Conservation (phyloP, 208 protist genomes). For the Acanthamoeba healyi region DNA sequence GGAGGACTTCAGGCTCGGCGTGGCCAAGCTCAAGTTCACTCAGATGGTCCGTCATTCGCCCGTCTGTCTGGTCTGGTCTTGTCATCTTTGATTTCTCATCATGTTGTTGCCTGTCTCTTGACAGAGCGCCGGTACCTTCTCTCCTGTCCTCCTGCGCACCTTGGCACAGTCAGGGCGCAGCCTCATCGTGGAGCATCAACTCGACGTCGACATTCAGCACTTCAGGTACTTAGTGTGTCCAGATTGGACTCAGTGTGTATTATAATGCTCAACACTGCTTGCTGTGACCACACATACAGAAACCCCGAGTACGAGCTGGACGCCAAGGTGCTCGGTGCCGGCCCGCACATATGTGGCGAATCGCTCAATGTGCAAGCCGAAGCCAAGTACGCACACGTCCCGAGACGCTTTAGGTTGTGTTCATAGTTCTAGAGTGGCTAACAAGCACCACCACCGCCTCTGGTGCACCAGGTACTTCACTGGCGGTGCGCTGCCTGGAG, state of each 20-base stretch:
- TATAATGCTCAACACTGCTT: background rate
- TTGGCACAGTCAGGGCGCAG: background rate
- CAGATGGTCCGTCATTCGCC: background rate
- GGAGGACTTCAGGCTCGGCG: background rate
- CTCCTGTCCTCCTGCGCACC: background rate
- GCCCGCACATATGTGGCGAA: background rate
- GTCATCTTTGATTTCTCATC: background rate
- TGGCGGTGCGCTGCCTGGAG: background rate
- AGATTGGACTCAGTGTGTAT: background rate
- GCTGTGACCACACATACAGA: background rate
- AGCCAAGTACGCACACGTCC: background rate
- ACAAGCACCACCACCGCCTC: background rate
- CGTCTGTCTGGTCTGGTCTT: background rate
- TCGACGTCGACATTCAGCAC: slow-evolving; percentile 6
- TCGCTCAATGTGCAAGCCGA: background rate
- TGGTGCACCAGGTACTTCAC: slow-evolving; percentile 30
- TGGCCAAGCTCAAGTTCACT: slow-evolving; percentile 17
- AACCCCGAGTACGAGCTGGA: slow-evolving; percentile 21
- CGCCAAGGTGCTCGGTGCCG: background rate
- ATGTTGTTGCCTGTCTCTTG: background rate
- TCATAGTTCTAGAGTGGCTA: background rate
- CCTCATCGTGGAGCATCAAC: background rate
- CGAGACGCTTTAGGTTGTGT: background rate
- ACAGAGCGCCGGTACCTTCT: background rate
- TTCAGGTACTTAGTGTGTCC: background rate